Base-by-base conservation (phyloP, 306 rosid genomes). In the Cercis canadensis region DNA sequence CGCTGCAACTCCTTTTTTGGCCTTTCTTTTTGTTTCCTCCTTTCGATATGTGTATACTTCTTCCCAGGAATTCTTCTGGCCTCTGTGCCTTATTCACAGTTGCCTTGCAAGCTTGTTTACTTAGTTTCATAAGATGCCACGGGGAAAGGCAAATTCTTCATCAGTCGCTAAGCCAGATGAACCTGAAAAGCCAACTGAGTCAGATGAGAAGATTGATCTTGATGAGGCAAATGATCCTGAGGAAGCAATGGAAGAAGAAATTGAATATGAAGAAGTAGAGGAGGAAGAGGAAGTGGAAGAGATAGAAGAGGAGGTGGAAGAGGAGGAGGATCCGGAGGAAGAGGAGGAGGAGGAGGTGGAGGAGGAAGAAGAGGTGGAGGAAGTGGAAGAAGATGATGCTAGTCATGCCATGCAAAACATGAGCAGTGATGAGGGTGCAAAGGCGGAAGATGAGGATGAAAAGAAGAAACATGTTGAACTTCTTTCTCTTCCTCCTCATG, bases 61-160 rank as follows among this genome's bases (percentile, higher is more conserved):
- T 82, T 86, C 97, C 97, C 96, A 84, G 87, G 95, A 94, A 80
- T 82, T 90, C 87, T 84, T 94, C 95, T 89, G 92, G 99, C 89
- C 97, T 82, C 88, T 82, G 96, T 90, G 96, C 89, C 95, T 87
- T 91, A 92, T 83, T 86, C 91, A 89, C 91, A 89, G 97, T 91
- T 94, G 85, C 89, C 87, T 90, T 87, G 83, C 96, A 77, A 91
- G 86, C 85, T 80, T 87, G 77, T 89, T 82, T 83, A 72, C 71
- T 86, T 91, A 87, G 88, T 81, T 85, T 77, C 78, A 36, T 84
- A 87, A 83, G 92, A 94, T 94, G 99, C 92, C 96, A 76, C 78
- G 75, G 71, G 88, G 75, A 78, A 87, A 86, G 70, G 82, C 74
- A 87, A 78, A 78, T 81, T 85, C 96, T 74, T 81, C 90, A 66